Percentiles rank a stretch among this genome's conserved stretches.
Conservation (phyloP, 495 filamentous ascomycete genomes). For the Lichina pygmaea region DNA sequence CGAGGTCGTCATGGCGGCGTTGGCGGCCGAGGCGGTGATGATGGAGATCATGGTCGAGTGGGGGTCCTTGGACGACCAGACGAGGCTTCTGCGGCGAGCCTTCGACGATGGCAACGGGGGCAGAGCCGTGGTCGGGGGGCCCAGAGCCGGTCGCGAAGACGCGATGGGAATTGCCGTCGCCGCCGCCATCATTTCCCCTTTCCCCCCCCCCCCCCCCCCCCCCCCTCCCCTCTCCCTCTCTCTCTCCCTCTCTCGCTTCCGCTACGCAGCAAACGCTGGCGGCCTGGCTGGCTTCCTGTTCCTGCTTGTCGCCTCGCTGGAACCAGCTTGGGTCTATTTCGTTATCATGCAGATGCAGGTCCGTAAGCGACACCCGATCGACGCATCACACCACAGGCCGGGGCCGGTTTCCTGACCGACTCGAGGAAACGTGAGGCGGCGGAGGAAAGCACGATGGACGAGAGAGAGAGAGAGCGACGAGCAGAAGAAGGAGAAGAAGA, state of each 20-base stretch:
- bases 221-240: not conserved
- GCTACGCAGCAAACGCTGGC: not conserved
- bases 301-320: too few relatives aligned
- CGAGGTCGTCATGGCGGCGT: not conserved
- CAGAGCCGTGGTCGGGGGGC: constrained; percentile 35
- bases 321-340: too few relatives aligned
- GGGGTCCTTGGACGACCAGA: too few relatives aligned
- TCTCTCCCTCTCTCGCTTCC: not conserved
- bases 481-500: not conserved
- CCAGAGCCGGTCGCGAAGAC: constrained; percentile 30
- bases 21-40: too few relatives aligned
- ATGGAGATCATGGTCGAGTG: too few relatives aligned
- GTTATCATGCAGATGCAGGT: too few relatives aligned
- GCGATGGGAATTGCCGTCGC: constrained; percentile 32
- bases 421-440: not conserved
- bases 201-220: not conserved
- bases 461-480: not conserved
- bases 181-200: constrained; percentile 12
- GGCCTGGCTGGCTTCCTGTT: too few relatives aligned
- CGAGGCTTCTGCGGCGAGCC: constrained; percentile 24
- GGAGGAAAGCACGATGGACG: not conserved
- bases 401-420: not conserved
- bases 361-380: too few relatives aligned
- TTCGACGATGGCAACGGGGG: constrained; percentile 47
- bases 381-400: too few relatives aligned